Evolutionary conservation across 148 eudicot genomes (phyloP), one percentile per base, ranked within the genome.

Genomic region (Fagopyrum esculentum): DNA sequence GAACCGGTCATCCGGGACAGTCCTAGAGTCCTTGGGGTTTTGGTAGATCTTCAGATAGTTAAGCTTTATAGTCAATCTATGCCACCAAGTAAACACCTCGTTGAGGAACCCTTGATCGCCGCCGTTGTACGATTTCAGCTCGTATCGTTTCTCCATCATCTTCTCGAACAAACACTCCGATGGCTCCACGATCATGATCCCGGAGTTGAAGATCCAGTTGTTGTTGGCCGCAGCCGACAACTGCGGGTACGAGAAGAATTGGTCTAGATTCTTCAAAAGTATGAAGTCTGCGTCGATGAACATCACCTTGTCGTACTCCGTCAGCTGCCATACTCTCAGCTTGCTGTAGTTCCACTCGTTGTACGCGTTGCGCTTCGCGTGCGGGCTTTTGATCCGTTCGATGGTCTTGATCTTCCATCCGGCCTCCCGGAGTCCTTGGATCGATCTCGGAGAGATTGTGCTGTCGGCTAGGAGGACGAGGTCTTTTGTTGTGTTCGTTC

Each of bases 311-410:
- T 81, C 80, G 77, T 92, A 92, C 11, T 89, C 83, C 0, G 68
- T 82, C 19, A 92, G 83, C 40, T 85, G 87, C 92, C 92, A 92
- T 7, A 89, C 82, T 6, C 92, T 76, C 4, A 92, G 89, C 70
- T 89, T 92, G 88, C 90, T 92, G 69, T 92, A 92, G 80, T 92
- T 92, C 88, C 89, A 89, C 47, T 83, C 80, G 72, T 92, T 92
- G 82, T 89, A 89, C 19, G 90, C 80, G 45, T 73, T 52, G 45
- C 29, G 55, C 35, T 75, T 70, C 5, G 94, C 84, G 55, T 78
- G 77, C 0, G 94, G 92, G 79, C 88, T 86, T 26, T 87, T 77
- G 46, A 92, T 86, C 6, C 97, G 88, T 16, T 84, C 57, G 26
- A 88, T 84, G 6, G 30, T 74, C 69, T 82, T 83, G 64, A 84